These are phyloP conservation scores for Puccinellia tenuiflora DNA, from an alignment of 176 grass and related monocot genomes.

Conservation along the genomic window DNA sequence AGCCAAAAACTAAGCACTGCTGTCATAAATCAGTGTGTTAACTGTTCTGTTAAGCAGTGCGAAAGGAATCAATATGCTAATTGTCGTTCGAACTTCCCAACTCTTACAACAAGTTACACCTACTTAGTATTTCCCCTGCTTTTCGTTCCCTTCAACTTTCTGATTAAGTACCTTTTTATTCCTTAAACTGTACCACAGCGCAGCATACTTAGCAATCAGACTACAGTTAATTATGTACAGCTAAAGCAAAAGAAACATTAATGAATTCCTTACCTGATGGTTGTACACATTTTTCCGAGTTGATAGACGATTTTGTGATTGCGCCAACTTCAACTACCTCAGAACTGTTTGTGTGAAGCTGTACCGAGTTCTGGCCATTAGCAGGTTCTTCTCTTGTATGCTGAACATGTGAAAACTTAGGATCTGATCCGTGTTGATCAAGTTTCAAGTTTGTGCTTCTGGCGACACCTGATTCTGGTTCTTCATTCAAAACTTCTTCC, in stretches of 20 bases:
- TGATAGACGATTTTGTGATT: slow-evolving; percentile 9
- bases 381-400: not conserved
- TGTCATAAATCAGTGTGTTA: not conserved
- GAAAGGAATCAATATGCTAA: not conserved
- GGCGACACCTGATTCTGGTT: slow-evolving; percentile 21
- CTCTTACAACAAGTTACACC: not conserved
- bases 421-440: slow-evolving; percentile 18
- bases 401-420: not conserved
- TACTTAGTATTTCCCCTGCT: not conserved
- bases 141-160: not conserved
- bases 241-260: not conserved
- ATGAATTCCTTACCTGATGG: slow-evolving; percentile 35
- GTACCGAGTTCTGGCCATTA: not conserved
- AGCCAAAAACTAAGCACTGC: not conserved
- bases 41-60: not conserved
- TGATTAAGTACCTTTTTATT: not conserved
- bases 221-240: not conserved
- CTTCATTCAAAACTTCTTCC: slow-evolving; percentile 32
- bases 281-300: slow-evolving; percentile 11
- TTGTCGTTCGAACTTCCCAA: slow-evolving; percentile 10
- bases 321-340: not conserved
- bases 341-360: slow-evolving; percentile 14
- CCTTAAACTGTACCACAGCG: not conserved
- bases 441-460: not conserved
- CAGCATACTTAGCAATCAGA: not conserved